Base-by-base conservation (phyloP, 2,329 filamentous ascomycete genomes). In the Cordyceps tenuipes region DNA sequence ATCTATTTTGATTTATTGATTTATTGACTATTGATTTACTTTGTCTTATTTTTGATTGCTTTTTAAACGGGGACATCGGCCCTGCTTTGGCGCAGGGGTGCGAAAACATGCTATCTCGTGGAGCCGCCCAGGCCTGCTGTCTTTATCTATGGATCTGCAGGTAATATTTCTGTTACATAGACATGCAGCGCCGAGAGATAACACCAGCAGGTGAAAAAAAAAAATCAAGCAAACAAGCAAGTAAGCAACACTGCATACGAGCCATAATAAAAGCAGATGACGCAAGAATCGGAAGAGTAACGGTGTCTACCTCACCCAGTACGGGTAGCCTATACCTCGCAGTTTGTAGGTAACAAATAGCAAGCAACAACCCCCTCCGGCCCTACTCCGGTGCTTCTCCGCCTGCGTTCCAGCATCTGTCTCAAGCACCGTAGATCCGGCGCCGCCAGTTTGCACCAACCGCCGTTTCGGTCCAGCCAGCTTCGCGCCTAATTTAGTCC, bases 381-480 rank as follows among this genome's bases (percentile, higher is more conserved):
- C 60, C 55, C 50, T 62, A 59, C 60, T 62, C 60, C 60, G 60
- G 60, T 34, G 57, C 46, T 60, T 62, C 61, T 60, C 52, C 51
- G 51, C 52, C 57, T 31, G 26, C 51, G 51, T 47, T 36, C 51
- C 47, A 62, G 44, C 59, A 52, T 44, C n/a, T 57, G 61, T 57
- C 61, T 57, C 48, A 49, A 58, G 50, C 54, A 34, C 50, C 43
- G 60, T 59, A 52, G 60, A 62, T 62, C 60, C 23, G 29, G 47
- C 12, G n/a, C 21, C 12, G n/a, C 15, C 19, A 39, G 34, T 10
- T 13, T 12, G 34, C 9, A 36, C 9, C 13, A 44, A 36, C 9
- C 13, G 54, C 44, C 44, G 13, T 49, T n/a, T 54, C 29, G 54
- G 19, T 41, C 31, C 54, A 19, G 19, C n/a, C 43, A 48, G n/a